These are phyloP conservation scores for Rubroboletus pulcherrimus DNA, from an alignment of 768 basidiomycete genomes.

Conservation along the genomic window DNA sequence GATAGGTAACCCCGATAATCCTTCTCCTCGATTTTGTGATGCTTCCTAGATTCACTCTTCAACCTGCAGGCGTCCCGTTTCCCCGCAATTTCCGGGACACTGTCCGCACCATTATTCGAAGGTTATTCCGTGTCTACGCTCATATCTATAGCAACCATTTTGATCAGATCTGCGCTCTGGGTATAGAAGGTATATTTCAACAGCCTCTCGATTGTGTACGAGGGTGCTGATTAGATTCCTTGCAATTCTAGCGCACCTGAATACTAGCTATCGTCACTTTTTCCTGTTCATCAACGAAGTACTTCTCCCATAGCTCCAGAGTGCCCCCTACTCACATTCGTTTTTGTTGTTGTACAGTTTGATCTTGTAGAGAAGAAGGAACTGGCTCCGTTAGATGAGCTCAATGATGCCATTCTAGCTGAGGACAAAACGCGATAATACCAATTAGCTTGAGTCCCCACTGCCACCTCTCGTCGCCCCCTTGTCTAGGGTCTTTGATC, in stretches of 20 bases:
- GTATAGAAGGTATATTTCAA: slow-evolving; percentile 79
- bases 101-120: slow-evolving; percentile 85
- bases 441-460: not conserved
- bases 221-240: not conserved
- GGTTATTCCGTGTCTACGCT: slow-evolving; percentile 95
- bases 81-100: slow-evolving; percentile 87
- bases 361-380: slow-evolving; percentile 96
- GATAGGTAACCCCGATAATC: slow-evolving; percentile 57
- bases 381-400: slow-evolving; percentile 88
- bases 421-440: slow-evolving; percentile 43
- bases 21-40: slow-evolving; percentile 1
- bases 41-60: not conserved
- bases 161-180: slow-evolving; percentile 96
- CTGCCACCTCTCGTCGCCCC: not conserved
- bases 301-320: slow-evolving; percentile 16
- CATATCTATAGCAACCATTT: slow-evolving; percentile 99
- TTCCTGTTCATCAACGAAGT: slow-evolving; percentile 97
- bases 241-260: slow-evolving; percentile 74
- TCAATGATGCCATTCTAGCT: slow-evolving; percentile 84
- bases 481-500: not conserved
- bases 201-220: not conserved
- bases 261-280: slow-evolving; percentile 98
- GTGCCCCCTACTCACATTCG: slow-evolving; percentile 8
- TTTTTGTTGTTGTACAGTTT: slow-evolving; percentile 48
- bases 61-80: slow-evolving; percentile 76